Evolutionary conservation across 306 rosid species (phyloP).

Genomic region (Trifolium dubium): DNA sequence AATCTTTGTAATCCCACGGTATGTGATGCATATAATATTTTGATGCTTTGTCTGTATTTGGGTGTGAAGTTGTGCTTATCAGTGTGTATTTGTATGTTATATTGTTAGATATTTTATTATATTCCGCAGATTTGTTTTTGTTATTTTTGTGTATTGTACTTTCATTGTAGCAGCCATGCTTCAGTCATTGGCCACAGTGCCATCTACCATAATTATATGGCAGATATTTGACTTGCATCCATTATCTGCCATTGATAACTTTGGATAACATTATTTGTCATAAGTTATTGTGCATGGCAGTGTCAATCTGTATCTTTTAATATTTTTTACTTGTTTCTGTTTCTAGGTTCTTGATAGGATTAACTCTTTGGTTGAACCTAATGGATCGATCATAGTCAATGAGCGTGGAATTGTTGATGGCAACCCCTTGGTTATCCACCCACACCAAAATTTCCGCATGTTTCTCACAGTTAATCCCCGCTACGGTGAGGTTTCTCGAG

Average conservation of each 20-base stretch:
- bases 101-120: background rate
- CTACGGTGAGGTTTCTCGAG: constrained; percentile 90
- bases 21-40: constrained; percentile 35
- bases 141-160: background rate
- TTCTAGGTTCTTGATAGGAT: constrained; percentile 92
- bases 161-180: background rate
- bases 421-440: constrained; percentile 69
- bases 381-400: constrained; percentile 82
- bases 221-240: constrained; percentile 1
- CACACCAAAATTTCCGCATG: constrained; percentile 86
- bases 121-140: background rate
- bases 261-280: background rate
- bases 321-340: constrained; percentile 21
- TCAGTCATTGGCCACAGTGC: background rate
- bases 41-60: constrained; percentile 8
- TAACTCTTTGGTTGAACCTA: constrained; percentile 88
- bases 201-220: background rate
- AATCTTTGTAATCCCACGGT: constrained; percentile 96
- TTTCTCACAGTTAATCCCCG: constrained; percentile 89
- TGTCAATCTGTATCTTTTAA: background rate
- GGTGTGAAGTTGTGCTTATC: constrained; percentile 5
- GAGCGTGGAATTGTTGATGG: constrained; percentile 93
- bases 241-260: background rate
- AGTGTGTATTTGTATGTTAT: background rate
- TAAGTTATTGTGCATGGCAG: background rate